Base-by-base conservation (phyloP, 257 asterid genomes). In the Cinchona pubescens region DNA sequence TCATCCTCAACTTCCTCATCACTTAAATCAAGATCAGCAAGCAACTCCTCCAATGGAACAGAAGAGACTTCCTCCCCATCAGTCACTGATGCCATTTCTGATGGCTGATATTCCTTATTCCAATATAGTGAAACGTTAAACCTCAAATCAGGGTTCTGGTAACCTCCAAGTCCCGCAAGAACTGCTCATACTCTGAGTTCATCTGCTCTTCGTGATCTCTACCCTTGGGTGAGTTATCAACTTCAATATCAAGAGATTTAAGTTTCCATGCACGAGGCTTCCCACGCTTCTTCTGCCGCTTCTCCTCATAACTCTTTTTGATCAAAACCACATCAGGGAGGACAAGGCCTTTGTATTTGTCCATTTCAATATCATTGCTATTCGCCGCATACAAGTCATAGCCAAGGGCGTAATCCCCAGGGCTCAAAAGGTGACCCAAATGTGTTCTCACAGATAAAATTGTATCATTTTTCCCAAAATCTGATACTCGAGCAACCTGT, bases 91-190 rank as follows among this genome's bases (percentile, higher is more conserved):
- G 81, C 75, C 75, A 64, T 27, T 79, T 82, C 83, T 12, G 87
- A 80, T 34, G 79, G 83, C 73, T 78, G 76, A 29, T 83, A 83
- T n/a, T 83, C 87, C 72, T 75, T 81, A 58, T 83, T 73, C 16
- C 63, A 77, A 32, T 83, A 81, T 67, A 83, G 71, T 34, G 83
- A 80, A 34, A 81, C 46, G 65, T 78, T 72, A 75, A 78, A 81
- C 75, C 85, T 80, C 75, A 78, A 0, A 13, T 78, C 85, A 34
- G 87, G 83, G 76, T 80, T 78, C 79, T 83, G n/a, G n/a, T n/a
- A n/a, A n/a, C 85, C 79, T 83, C 87, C 72, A 83, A 78, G 59
- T 83, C 87, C 60, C 77, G 69, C 79, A 78, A 53, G 79, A 80
- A 83, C 16, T 59, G 75, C 62, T 83, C 87, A 55, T 80, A 83